Base-by-base conservation (phyloP, 768 basidiomycete species). In the Lentinula edodes region DNA sequence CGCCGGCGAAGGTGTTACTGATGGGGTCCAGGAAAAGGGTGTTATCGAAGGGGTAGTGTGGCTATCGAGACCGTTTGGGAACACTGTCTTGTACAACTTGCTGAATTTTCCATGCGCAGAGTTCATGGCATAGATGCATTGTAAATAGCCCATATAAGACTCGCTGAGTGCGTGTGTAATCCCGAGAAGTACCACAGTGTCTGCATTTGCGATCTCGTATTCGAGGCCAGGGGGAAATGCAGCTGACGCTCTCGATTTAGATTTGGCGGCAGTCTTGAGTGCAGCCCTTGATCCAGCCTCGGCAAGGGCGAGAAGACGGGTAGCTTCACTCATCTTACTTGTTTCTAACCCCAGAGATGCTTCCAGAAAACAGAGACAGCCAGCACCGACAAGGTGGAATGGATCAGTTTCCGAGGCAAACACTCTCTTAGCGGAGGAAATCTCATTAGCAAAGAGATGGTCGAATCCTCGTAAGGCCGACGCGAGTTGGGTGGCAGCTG, bases 271-370 rank as follows among this genome's bases (percentile, higher is more conserved):
- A 15, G 55, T 52, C 60, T 73, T 79, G 61, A 71, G 68, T 53
- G 82, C 79, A 61, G 80, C 84, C 67, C 81, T 84, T 0, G 88
- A 79, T 3, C 81, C 84, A 0, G 83, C 81, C 66, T 90, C 87
- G 0, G 90, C 83, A 2, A 76, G 72, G 0, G 80, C 73, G 2
- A 93, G 79, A 62, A 79, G 78, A 18, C 74, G 72, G 3, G 79
- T 73, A 0, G 91, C 90, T 66, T 90, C 86, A 7, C 80, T 74
- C 78, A 93, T 84, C 39, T 88, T 69, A 35, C 76, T 83, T 1
- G 79, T 88, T 81, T 93, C 91, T 85, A 91, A 84, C n/a, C 89
- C 88, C 13, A 92, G 74, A 0, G 87, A 89, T 0, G 90, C 91
- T 70, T 91, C 86, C 48, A 92, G 74, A 65, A 92, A 92, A 0